phyloP scores from a whole-genome alignment of 148 eudicot genomes.

The Spergularia bocconei region DNA sequence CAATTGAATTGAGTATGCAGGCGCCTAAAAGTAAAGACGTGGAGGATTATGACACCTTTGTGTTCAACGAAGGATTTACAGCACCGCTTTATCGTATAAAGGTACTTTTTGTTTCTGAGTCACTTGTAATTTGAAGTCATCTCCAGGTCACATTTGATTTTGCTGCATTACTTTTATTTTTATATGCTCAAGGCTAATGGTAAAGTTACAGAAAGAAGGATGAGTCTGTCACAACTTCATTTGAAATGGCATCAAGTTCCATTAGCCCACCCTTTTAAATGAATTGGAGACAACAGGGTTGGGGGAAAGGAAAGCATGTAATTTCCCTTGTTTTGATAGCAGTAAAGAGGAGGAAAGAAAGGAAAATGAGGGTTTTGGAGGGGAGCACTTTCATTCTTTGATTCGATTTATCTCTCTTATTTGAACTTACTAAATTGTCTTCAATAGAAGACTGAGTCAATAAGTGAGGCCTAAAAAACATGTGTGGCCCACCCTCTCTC shows the following conservation, averaged over 20 bases:
- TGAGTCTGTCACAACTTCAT: not conserved
- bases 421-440: no score
- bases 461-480: no score
- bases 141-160: not conserved
- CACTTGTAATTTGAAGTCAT: not conserved
- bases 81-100: conserved; percentile 90
- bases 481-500: no score
- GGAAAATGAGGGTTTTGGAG: no score
- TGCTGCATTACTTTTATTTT: not conserved
- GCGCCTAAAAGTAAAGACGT: conserved; percentile 89
- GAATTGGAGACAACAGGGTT: no score
- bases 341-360: no score
- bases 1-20: conserved; percentile 32
- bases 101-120: conserved; percentile 31
- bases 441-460: no score
- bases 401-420: no score
- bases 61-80: conserved; percentile 72
- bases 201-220: not conserved
- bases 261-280: not conserved
- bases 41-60: conserved; percentile 76
- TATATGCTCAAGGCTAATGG: not conserved
- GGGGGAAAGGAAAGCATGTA: no score
- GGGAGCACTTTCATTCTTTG: no score
- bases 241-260: not conserved
- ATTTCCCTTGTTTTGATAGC: no score